Conservation (phyloP, 106 monocot genomes). For the Dendrobium catenatum region DNA sequence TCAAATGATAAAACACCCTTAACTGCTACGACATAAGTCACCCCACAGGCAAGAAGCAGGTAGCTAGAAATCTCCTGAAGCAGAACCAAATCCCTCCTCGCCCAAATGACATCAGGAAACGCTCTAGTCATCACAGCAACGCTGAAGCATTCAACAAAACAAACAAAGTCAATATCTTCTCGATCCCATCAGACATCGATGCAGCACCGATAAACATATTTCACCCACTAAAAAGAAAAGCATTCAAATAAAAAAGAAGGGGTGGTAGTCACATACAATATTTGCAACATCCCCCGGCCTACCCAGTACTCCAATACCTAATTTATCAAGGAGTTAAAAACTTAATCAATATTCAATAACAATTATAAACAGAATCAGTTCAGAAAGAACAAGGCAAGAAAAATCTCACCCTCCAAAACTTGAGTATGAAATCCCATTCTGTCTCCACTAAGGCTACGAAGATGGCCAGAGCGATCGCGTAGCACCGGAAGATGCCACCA, state of each 20-base stretch:
- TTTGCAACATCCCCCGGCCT: slow-evolving; percentile 92
- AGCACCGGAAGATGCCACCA: slow-evolving; percentile 95
- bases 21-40: slow-evolving; percentile 64
- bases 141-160: slow-evolving; percentile 25
- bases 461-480: slow-evolving; percentile 66
- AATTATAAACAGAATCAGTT: background rate
- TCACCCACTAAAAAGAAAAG: background rate
- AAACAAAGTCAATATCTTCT: slow-evolving; percentile 2
- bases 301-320: slow-evolving; percentile 90
- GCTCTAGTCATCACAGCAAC: slow-evolving; percentile 97
- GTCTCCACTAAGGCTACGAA: slow-evolving; percentile 79
- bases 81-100: slow-evolving; percentile 40
- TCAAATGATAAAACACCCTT: slow-evolving; percentile 14
- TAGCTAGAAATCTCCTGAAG: slow-evolving; percentile 90
- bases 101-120: slow-evolving; percentile 46
- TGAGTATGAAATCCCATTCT: slow-evolving; percentile 72
- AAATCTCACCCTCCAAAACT: slow-evolving; percentile 49
- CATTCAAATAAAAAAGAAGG: background rate
- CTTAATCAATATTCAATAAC: background rate
- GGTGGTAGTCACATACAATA: slow-evolving; percentile 56
- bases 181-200: background rate
- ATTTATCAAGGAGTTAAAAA: background rate
- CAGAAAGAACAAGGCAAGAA: background rate
- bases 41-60: slow-evolving; percentile 82
- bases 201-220: background rate